Evolutionary conservation across 148 eudicot species (phyloP).

Genomic region (Chenopodium berlandieri): DNA sequence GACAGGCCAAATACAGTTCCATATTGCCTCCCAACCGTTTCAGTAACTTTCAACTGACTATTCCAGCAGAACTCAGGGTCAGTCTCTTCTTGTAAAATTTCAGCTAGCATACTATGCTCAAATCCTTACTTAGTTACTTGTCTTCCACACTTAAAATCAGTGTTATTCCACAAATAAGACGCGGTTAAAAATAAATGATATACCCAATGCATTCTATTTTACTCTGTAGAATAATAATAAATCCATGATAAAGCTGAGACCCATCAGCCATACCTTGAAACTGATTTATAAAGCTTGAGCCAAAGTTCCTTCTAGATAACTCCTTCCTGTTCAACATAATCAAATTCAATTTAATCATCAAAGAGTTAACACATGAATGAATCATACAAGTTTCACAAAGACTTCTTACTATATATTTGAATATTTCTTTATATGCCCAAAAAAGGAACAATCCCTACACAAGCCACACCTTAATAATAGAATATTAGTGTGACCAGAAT

Average conservation of each 20-base stretch:
- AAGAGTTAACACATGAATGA: neutral
- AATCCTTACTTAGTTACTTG: neutral
- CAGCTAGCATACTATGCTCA: neutral
- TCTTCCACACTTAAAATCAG: neutral
- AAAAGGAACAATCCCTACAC: neutral
- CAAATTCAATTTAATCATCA: neutral
- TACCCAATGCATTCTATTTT: neutral
- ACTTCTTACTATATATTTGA: neutral
- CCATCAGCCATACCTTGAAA: neutral
- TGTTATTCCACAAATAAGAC: neutral
- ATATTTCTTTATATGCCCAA: neutral
- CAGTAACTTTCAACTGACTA: neutral
- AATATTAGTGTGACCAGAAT: neutral
- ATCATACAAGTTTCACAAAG: neutral
- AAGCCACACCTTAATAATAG: neutral
- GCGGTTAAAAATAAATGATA: neutral
- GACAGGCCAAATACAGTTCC: no score
- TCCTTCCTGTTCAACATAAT: conserved; percentile 5
- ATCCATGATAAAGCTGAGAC: neutral
- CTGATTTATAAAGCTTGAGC: neutral
- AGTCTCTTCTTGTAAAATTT: neutral
- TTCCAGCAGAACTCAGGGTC: neutral
- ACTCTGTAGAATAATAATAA: no score
- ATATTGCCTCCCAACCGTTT: neutral
- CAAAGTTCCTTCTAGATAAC: neutral